phyloP scores from a whole-genome alignment of 805 yeast genomes.

The Starmerella bombi region DNA sequence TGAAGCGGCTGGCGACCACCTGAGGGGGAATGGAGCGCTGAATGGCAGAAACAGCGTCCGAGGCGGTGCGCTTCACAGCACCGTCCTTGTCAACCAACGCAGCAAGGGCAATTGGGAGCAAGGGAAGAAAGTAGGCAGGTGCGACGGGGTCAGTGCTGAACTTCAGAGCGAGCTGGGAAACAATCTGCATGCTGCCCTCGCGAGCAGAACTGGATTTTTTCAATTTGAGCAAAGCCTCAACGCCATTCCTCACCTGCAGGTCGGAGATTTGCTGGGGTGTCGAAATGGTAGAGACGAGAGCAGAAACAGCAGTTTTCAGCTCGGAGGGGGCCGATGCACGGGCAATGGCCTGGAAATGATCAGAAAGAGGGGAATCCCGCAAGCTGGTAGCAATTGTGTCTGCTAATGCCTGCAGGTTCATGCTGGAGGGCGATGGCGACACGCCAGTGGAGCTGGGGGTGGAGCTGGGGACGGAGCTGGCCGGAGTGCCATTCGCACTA shows the following conservation, averaged over 20 bases:
- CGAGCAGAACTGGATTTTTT: conserved; percentile 63
- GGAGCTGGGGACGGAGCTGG: conserved; percentile 10
- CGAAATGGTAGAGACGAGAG: conserved; percentile 38
- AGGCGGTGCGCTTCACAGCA: conserved; percentile 76
- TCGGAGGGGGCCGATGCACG: conserved; percentile 41
- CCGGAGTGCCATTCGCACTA: not conserved
- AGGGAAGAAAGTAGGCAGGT: conserved; percentile 58
- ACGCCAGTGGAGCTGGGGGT: conserved; percentile 28
- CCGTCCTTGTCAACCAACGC: conserved; percentile 75
- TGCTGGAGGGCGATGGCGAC: conserved; percentile 48
- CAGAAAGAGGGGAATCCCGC: conserved; percentile 53
- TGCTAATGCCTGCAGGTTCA: conserved; percentile 46
- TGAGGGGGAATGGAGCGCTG: conserved; percentile 61
- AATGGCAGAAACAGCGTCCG: conserved; percentile 56
- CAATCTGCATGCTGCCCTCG: conserved; percentile 58
- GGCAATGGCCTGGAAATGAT: conserved; percentile 40
- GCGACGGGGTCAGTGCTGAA: conserved; percentile 52
- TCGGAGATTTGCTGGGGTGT: conserved; percentile 41
- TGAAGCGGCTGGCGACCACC: conserved; percentile 58
- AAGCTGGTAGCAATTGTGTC: conserved; percentile 53
- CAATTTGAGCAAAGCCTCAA: conserved; percentile 54
- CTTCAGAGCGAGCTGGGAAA: conserved; percentile 45
- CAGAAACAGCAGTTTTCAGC: conserved; percentile 41
- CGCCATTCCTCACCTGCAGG: conserved; percentile 52
- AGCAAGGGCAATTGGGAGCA: conserved; percentile 54